These are phyloP conservation scores for Carex parvula DNA, from an alignment of 176 grass and related monocot species.

Conservation along the genomic window DNA sequence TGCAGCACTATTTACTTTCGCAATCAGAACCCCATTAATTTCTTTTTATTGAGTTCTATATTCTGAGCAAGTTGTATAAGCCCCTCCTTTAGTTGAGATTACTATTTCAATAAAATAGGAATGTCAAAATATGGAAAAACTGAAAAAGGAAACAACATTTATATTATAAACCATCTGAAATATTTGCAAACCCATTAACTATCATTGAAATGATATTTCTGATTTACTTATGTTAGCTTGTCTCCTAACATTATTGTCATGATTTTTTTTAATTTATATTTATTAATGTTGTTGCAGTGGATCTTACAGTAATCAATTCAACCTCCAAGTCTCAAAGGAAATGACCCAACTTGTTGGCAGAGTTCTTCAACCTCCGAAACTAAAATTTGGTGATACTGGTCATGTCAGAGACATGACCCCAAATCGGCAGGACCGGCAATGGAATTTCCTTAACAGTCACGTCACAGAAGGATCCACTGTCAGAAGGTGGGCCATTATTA, in stretches of 20 bases:
- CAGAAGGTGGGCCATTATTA: conserved; percentile 83
- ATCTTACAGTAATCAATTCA: conserved; percentile 63
- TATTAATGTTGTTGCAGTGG: conserved; percentile 45
- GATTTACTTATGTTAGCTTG: background rate
- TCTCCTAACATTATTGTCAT: background rate
- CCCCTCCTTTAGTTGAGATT: background rate
- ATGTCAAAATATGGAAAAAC: background rate
- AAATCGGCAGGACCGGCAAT: conserved; percentile 70
- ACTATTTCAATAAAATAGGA: background rate
- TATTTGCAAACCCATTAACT: background rate
- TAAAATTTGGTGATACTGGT: conserved; percentile 68
- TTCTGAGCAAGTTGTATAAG: background rate
- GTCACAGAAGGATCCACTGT: conserved; percentile 75
- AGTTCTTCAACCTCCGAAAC: conserved; percentile 87
- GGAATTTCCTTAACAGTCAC: conserved; percentile 82
- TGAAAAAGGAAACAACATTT: too few species aligned
- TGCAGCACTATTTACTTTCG: background rate
- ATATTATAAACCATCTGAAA: background rate
- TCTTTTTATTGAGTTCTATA: background rate
- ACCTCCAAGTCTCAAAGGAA: conserved; percentile 64
- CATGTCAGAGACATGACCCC: conserved; percentile 78
- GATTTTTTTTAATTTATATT: background rate
- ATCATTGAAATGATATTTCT: background rate
- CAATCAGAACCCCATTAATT: background rate
- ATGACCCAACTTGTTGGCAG: conserved; percentile 91